Percentiles rank a stretch among this genome's conserved stretches.
Evolutionary conservation across 1,284 basidiomycete genomes (phyloP).

Genomic region (Neolentinus lepideus): DNA sequence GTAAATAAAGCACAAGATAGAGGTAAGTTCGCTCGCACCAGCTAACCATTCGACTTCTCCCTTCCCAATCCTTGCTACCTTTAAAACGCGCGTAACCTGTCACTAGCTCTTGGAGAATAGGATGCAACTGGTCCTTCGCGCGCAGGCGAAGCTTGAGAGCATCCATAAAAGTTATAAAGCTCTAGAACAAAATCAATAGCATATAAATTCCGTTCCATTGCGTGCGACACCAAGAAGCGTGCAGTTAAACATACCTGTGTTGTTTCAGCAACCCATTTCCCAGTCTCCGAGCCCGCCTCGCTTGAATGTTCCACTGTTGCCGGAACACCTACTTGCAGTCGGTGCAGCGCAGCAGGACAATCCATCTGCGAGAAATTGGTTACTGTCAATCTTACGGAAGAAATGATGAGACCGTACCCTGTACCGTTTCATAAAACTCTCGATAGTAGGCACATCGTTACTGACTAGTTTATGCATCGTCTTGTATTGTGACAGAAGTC

Average conservation of each 20-base stretch:
- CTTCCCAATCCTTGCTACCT: slow-evolving; percentile 91
- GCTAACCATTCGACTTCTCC: slow-evolving; percentile 85
- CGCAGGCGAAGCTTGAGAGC: slow-evolving; percentile 88
- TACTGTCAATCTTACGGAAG: neutral
- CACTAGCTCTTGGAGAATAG: slow-evolving; percentile 90
- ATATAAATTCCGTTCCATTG: neutral
- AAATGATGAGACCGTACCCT: slow-evolving; percentile 38
- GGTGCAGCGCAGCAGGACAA: slow-evolving; percentile 85
- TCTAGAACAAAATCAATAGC: slow-evolving; percentile 35
- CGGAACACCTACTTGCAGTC: slow-evolving; percentile 89
- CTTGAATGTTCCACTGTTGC: slow-evolving; percentile 94
- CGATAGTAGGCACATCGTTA: slow-evolving; percentile 76
- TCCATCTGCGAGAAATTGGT: slow-evolving; percentile 65
- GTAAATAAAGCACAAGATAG: neutral
- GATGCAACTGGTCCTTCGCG: slow-evolving; percentile 96
- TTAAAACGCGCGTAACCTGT: slow-evolving; percentile 90
- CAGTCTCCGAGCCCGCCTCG: slow-evolving; percentile 78
- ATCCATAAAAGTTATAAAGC: slow-evolving; percentile 99
- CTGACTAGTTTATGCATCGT: slow-evolving; percentile 92
- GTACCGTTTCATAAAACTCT: slow-evolving; percentile 90
- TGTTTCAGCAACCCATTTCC: slow-evolving; percentile 98
- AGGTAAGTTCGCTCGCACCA: slow-evolving; percentile 51
- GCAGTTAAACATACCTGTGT: slow-evolving; percentile 64
- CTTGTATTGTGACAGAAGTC: slow-evolving; percentile 93
- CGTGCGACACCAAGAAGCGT: neutral